Conservation (phyloP, 768 basidiomycete genomes). For the Lentinula raphanica region DNA sequence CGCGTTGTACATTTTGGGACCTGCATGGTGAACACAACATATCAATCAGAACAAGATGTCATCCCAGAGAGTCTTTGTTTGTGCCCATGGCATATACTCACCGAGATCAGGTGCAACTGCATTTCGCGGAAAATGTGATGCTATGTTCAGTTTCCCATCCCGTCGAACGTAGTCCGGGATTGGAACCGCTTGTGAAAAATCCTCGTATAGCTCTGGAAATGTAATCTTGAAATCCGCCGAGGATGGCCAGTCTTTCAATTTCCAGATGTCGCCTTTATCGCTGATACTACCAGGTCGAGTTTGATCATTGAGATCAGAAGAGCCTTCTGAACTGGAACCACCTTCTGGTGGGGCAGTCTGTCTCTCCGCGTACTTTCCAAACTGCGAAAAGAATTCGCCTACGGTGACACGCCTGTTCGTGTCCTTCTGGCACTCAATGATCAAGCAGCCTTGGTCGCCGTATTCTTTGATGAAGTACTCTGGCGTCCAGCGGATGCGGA, state of each 20-base stretch:
- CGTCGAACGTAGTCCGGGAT: conserved; percentile 87
- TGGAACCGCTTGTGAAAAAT: conserved; percentile 79
- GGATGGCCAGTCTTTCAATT: conserved; percentile 86
- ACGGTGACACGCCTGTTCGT: conserved; percentile 58
- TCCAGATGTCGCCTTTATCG: conserved; percentile 1
- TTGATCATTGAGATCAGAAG: conserved; percentile 28
- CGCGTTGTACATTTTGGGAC: conserved; percentile 95
- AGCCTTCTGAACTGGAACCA: neutral
- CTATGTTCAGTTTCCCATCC: conserved; percentile 84
- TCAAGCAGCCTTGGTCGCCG: conserved; percentile 56
- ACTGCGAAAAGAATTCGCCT: conserved; percentile 71
- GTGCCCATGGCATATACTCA: conserved; percentile 26
- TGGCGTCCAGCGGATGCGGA: conserved; percentile 75
- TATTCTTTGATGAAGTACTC: conserved; percentile 72
- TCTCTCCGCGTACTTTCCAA: conserved; percentile 62
- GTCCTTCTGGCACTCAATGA: conserved; percentile 82
- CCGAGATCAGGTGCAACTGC: conserved; percentile 77
- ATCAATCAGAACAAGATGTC: no score
- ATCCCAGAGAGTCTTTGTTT: no score
- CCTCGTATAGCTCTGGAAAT: conserved; percentile 82
- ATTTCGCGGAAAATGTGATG: conserved; percentile 82
- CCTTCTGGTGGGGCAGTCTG: conserved; percentile 11
- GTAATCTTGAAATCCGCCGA: conserved; percentile 77
- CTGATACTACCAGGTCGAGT: neutral
- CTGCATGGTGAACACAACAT: no score